A percentile compares a stretch with the other conserved stretches of the same genome.
Conservation (phyloP, 768 basidiomycete genomes). For the Kwoniella europaea region DNA sequence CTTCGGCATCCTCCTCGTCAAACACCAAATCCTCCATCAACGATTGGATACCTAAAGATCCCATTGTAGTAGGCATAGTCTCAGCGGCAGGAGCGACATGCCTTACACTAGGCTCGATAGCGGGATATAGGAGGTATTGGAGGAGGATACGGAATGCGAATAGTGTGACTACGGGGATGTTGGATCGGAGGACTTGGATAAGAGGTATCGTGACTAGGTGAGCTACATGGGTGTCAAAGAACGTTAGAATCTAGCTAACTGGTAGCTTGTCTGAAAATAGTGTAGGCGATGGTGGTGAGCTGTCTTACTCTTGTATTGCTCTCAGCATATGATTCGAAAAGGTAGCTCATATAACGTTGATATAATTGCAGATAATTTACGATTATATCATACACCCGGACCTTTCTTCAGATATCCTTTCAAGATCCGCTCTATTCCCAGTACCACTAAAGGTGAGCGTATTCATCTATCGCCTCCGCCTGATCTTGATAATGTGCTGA, state of each 20-base stretch:
- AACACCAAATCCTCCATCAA: constrained; percentile 7
- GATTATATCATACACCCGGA: constrained; percentile 81
- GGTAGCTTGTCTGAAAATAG: constrained; percentile 17
- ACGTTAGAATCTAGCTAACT: neutral
- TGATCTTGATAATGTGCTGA: neutral
- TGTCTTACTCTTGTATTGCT: neutral
- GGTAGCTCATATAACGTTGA: constrained; percentile 71
- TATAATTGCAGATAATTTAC: constrained; percentile 74
- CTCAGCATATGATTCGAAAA: neutral
- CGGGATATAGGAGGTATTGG: constrained; percentile 45
- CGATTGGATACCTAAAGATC: constrained; percentile 40
- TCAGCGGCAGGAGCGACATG: constrained; percentile 57
- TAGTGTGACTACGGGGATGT: constrained; percentile 70
- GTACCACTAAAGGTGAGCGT: constrained; percentile 64
- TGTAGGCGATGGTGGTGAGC: constrained; percentile 51
- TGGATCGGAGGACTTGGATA: constrained; percentile 70
- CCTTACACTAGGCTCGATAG: constrained; percentile 40
- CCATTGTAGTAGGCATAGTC: constrained; percentile 36
- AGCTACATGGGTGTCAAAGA: constrained; percentile 12
- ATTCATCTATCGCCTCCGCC: neutral
- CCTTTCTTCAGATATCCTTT: constrained; percentile 76
- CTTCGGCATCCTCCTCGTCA: constrained; percentile 25
- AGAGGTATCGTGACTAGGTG: constrained; percentile 82
- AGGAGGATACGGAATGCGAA: constrained; percentile 68
- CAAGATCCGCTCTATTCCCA: constrained; percentile 71